A percentile compares a stretch with the other conserved stretches of the same genome.
These are phyloP conservation scores for Nigrograna mackinnonii DNA, from an alignment of 2,329 filamentous ascomycete genomes.

Conservation along the genomic window DNA sequence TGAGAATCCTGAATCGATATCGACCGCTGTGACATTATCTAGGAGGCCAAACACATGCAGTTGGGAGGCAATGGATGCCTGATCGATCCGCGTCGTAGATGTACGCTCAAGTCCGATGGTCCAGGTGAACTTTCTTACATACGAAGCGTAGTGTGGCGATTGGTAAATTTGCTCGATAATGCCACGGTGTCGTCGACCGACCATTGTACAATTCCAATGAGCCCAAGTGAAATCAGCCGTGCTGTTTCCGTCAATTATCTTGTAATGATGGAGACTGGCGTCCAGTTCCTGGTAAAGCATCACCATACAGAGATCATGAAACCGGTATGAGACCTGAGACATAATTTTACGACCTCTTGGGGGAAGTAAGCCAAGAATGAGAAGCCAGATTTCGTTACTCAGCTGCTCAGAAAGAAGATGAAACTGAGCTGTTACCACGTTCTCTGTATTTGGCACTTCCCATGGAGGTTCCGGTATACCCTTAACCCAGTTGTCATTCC, in stretches of 20 bases:
- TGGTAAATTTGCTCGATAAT: not conserved
- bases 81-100: not conserved
- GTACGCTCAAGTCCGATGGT: not conserved
- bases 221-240: not conserved
- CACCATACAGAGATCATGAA: constrained; percentile 1
- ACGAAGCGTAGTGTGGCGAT: not conserved
- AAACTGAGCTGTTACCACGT: too few species aligned
- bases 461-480: too few species aligned
- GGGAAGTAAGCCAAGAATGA: too few species aligned
- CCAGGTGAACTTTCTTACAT: constrained; percentile 1
- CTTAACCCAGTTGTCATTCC: too few species aligned
- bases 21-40: not conserved
- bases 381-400: not conserved
- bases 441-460: too few species aligned
- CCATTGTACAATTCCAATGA: not conserved
- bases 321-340: not conserved
- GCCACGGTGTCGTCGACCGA: not conserved
- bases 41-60: not conserved
- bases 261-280: constrained; percentile 2
- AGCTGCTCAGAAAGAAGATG: too few species aligned
- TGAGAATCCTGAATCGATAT: not conserved
- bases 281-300: constrained; percentile 1
- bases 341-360: too few species aligned
- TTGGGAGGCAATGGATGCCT: not conserved
- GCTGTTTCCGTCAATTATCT: not conserved